Evolutionary conservation across 106 monocot genomes (phyloP).

Genomic region (Posidonia australis): DNA sequence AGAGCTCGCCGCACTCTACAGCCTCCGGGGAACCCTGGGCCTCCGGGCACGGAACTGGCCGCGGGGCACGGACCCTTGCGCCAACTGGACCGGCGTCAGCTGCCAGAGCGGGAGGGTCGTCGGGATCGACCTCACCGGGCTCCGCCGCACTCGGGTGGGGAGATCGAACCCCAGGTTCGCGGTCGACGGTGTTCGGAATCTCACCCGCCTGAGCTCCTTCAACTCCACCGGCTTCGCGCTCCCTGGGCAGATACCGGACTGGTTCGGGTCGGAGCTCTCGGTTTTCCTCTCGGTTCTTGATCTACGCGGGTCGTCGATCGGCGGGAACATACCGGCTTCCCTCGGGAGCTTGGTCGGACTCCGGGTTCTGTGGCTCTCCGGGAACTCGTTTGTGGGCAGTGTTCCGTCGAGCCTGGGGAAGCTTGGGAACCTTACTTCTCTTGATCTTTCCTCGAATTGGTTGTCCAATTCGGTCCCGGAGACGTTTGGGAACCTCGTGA

Average conservation of each 20-base stretch:
- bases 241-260: slow-evolving; percentile 14
- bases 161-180: slow-evolving; percentile 45
- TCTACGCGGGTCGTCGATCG: neutral
- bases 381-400: slow-evolving; percentile 11
- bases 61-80: slow-evolving; percentile 55
- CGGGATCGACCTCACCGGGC: slow-evolving; percentile 34
- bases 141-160: slow-evolving; percentile 68
- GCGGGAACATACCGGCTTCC: slow-evolving; percentile 1
- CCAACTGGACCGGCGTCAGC: slow-evolving; percentile 48
- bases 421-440: slow-evolving; percentile 2
- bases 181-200: slow-evolving; percentile 68
- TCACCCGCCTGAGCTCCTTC: slow-evolving; percentile 47
- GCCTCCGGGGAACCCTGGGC: slow-evolving; percentile 59
- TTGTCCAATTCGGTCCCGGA: too few relatives aligned
- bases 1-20: slow-evolving; percentile 53
- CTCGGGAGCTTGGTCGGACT: slow-evolving; percentile 2
- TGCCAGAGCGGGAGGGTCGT: slow-evolving; percentile 56
- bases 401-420: slow-evolving; percentile 16
- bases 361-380: slow-evolving; percentile 1
- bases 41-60: slow-evolving; percentile 83
- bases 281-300: slow-evolving; percentile 7
- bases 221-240: slow-evolving; percentile 38
- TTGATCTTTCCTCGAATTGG: slow-evolving; percentile 11
- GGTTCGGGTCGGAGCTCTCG: slow-evolving; percentile 7
- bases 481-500: slow-evolving; percentile 17